phyloP scores from a whole-genome alignment of 2,329 filamentous ascomycete species.

The Xylaria sp. region DNA sequence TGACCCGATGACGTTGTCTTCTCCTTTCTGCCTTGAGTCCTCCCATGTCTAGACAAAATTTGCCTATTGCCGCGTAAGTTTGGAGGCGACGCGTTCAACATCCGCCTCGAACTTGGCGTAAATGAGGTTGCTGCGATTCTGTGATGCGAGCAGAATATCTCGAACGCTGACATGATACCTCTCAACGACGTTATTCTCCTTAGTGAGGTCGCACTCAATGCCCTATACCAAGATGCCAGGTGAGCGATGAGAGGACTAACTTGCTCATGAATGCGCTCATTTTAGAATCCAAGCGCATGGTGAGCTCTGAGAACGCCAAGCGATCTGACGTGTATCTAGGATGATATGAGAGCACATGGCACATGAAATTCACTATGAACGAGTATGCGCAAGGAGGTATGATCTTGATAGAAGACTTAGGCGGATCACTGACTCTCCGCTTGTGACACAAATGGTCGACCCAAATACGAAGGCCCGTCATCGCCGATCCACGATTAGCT shows the following conservation, averaged over 20 bases:
- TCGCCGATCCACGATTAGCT: not conserved
- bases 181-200: not conserved
- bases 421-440: slow-evolving; percentile 2
- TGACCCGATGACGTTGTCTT: slow-evolving; percentile 2
- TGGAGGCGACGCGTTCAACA: not conserved
- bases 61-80: not conserved
- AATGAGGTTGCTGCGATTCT: slow-evolving; percentile 1
- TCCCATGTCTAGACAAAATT: not conserved
- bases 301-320: not conserved
- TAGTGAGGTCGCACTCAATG: not conserved
- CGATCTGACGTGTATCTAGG: not conserved
- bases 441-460: not conserved
- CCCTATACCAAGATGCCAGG: not conserved
- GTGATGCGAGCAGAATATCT: not conserved
- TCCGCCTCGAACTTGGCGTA: not conserved
- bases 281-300: not conserved
- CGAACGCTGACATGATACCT: not conserved
- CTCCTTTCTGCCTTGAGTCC: not conserved
- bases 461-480: slow-evolving; percentile 5
- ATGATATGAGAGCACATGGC: not conserved
- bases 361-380: not conserved
- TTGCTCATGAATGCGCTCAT: not conserved
- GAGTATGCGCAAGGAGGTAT: not conserved
- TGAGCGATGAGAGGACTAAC: not conserved
- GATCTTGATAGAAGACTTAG: slow-evolving; percentile 6